Base-by-base conservation (phyloP, 1,284 basidiomycete genomes). In the Sporisorium iseilematis-ciliati region DNA sequence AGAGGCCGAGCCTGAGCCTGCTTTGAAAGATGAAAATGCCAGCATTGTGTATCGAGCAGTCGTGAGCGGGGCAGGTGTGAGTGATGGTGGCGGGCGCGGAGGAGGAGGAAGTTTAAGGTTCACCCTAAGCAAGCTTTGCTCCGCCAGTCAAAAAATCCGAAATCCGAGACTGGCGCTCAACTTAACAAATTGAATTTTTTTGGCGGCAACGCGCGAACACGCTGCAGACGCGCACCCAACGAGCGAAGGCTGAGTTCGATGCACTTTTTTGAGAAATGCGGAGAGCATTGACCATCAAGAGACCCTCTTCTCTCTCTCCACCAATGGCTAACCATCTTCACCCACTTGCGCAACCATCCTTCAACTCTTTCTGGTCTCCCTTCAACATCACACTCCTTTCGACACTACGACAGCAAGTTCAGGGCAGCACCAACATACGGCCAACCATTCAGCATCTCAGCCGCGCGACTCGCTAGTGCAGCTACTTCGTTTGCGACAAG, bases 231-330 rank as follows among this genome's bases (percentile, higher is more conserved):
- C 35, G 35, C 35, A 38, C 35, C 35, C 35, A 14, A 14, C 35
- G 11, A 38, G 35, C 14, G 3, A 38, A 38, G 14, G 35, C 35
- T 38, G 35, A 38, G 35, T 38, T 38, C 11, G 35, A 16, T 38
- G 33, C 33, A 8, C 7, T 35, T 35, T 35, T 14, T 35, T 35
- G 33, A 35, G 41, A 29, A 29, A 5, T 29, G 29, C 29, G 29
- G 29, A 52, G 52, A 64, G 66, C 66, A 69, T 64, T 38, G 60
- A 64, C 66, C 66, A 67, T 38, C 54, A n/a, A 45, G 12, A 14
- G 33, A 35, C 33, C 33, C 33, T 38, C 46, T 41, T 41, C n/a
- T 31, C 45, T 25, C 29, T 7, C 23, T 45, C 8, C n/a, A n/a
- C n/a, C n/a, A n/a, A n/a, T n/a, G n/a, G n/a, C n/a, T n/a, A n/a